Conservation (phyloP, 768 basidiomycete genomes). For the Boletus barrowsii region DNA sequence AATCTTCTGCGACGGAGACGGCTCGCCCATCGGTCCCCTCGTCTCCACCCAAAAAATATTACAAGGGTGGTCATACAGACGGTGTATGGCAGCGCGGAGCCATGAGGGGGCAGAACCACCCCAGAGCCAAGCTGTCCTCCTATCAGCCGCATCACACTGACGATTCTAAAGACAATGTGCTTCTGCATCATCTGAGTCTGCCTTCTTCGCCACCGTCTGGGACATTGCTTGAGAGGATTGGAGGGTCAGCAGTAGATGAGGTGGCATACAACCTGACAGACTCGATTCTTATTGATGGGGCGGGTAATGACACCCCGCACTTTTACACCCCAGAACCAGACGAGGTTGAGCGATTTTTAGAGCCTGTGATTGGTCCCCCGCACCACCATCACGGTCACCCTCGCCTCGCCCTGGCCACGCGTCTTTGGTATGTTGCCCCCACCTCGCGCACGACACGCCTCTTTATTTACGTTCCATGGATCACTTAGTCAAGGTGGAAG, state of each 20-base stretch:
- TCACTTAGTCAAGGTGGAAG: constrained; percentile 2
- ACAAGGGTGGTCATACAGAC: constrained; percentile 1
- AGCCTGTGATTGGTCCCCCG: constrained; percentile 20
- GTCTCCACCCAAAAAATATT: neutral
- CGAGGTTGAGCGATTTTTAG: constrained; percentile 26
- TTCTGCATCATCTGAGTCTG: constrained; percentile 16
- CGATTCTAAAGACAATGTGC: constrained; percentile 1
- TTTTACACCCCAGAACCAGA: constrained; percentile 19
- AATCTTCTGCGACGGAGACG: constrained; percentile 1
- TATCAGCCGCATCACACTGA: neutral
- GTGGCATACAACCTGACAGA: neutral
- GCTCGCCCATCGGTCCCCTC: neutral
- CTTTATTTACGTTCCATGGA: constrained; percentile 6
- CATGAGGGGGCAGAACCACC: neutral
- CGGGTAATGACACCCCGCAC: constrained; percentile 3
- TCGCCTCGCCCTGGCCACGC: neutral
- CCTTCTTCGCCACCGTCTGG: constrained; percentile 6
- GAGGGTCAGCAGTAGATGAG: constrained; percentile 4
- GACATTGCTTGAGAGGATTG: constrained; percentile 23
- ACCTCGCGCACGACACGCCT: constrained; percentile 2
- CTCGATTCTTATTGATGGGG: constrained; percentile 7
- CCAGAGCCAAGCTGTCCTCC: constrained; percentile 1
- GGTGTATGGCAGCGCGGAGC: constrained; percentile 1
- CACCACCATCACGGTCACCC: neutral
- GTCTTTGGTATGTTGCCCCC: constrained; percentile 19